Conservation (phyloP, 2,329 filamentous ascomycete genomes). For the Hirsutella thompsonii region DNA sequence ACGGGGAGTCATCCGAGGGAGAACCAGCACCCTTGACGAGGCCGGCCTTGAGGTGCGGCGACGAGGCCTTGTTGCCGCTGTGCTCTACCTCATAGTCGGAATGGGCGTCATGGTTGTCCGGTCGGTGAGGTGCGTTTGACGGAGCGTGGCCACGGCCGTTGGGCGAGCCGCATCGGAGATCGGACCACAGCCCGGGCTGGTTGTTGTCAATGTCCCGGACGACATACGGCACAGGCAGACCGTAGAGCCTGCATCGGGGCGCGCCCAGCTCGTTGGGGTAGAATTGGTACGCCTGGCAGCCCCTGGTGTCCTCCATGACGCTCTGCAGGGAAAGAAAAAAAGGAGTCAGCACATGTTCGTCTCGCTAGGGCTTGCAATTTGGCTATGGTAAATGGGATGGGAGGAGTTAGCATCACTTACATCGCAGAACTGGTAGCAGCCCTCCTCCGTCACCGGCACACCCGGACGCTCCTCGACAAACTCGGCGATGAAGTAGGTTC, state of each 20-base stretch:
- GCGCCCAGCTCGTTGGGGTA: conserved; percentile 16
- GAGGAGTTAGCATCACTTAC: conserved; percentile 11
- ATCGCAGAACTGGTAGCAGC: conserved; percentile 28
- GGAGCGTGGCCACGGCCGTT: too few relatives aligned
- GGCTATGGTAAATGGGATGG: background rate
- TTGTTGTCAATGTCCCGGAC: conserved; percentile 15
- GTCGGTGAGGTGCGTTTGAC: too few relatives aligned
- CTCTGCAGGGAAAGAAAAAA: conserved; percentile 15
- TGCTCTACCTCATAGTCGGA: too few relatives aligned
- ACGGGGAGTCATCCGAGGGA: too few relatives aligned
- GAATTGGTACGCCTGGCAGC: conserved; percentile 23
- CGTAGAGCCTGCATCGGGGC: conserved; percentile 23
- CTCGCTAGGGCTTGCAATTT: background rate
- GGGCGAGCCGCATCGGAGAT: conserved; percentile 23
- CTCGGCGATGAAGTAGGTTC: conserved; percentile 23
- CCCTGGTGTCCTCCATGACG: conserved; percentile 15
- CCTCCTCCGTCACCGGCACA: conserved; percentile 22
- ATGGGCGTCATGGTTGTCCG: too few relatives aligned
- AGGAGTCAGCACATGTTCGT: background rate
- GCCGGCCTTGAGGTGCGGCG: too few relatives aligned
- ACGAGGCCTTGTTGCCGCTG: too few relatives aligned
- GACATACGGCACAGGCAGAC: conserved; percentile 16
- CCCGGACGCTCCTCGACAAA: conserved; percentile 20
- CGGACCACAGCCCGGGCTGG: conserved; percentile 20
- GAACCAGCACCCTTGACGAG: too few relatives aligned